phyloP scores from a whole-genome alignment of 2,329 filamentous ascomycete species.

The Chalaropsis thielavioides region DNA sequence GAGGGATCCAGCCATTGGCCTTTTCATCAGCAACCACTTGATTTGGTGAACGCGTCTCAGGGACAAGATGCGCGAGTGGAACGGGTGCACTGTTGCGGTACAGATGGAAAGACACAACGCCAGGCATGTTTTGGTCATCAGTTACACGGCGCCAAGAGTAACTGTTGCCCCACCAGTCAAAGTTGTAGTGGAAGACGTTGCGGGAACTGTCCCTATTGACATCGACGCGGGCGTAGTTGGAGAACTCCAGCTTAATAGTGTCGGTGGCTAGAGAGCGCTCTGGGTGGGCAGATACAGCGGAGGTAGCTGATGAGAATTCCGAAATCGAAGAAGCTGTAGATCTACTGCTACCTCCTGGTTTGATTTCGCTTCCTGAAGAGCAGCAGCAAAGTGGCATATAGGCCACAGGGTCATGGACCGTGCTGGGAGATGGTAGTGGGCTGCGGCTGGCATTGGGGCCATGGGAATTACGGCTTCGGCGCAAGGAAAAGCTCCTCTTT shows the following conservation, averaged over 20 bases:
- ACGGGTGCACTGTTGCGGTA: constrained; percentile 47
- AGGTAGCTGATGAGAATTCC: constrained; percentile 17
- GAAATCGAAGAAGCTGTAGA: constrained; percentile 13
- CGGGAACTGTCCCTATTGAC: constrained; percentile 51
- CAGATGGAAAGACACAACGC: constrained; percentile 65
- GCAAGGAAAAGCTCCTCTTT: constrained; percentile 11
- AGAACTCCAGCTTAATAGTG: constrained; percentile 81
- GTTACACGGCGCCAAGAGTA: constrained; percentile 72
- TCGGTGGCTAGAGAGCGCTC: constrained; percentile 46
- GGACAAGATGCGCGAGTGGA: constrained; percentile 71
- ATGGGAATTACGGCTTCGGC: constrained; percentile 3
- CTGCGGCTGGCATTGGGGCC: neutral
- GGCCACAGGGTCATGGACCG: neutral
- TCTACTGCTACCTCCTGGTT: neutral
- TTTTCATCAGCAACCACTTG: constrained; percentile 57
- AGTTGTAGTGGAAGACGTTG: constrained; percentile 65
- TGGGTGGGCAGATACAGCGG: constrained; percentile 18
- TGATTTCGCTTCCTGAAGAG: neutral
- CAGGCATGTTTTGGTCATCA: constrained; percentile 51
- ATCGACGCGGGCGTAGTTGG: constrained; percentile 89
- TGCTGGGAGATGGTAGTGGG: neutral
- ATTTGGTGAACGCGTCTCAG: constrained; percentile 56
- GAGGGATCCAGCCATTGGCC: constrained; percentile 80
- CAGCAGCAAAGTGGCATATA: neutral
- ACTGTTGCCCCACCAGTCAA: constrained; percentile 79